Base-by-base conservation (phyloP, 495 filamentous ascomycete species). In the Niebla homalea region DNA sequence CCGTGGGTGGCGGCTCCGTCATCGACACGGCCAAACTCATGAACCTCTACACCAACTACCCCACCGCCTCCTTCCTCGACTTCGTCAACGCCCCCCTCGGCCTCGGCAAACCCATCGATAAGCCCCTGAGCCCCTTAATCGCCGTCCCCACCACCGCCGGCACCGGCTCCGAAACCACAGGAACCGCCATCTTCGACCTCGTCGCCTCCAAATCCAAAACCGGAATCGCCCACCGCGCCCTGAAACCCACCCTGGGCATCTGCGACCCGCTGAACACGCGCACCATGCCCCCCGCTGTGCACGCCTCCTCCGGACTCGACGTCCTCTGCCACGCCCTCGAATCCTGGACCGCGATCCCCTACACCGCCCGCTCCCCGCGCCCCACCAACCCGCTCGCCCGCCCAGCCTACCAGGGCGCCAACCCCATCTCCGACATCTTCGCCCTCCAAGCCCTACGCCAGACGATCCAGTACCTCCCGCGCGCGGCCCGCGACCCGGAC, bases 21-120 rank as follows among this genome's bases (percentile, higher is more conserved):
- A 98, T 98, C 57, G 92, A 98, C 68, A 98, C 92, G 1, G 89
- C 92, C 32, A 98, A 98, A 68, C 74, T 97, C 21, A 95, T 97
- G 87, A 98, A 98, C 63, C 77, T 98, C 1, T 97, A 96, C 67
- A 84, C 80, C 0, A 80, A 77, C 62, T 93, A 80, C 65, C 89
- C 88, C 0, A 79, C 93, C 5, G 87, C 89, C 21, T 83, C 89
- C 51, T 94, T 98, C 61, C 68, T 97, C 14, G 92, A 97, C 69
- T 97, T 98, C 60, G 92, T 98, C 63, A 97, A 97, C 62, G 90
- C 90, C 1, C 92, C 92, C 0, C 70, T 98, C 4, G 92, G 92
- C 46, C 87, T 83, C 54, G 93, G 93, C 10, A 71, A 77, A 32
- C 93, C 92, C 2, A 84, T 97, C 50, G 79, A 78, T 36, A 80